Evolutionary conservation across 2,329 filamentous ascomycete species (phyloP).

Genomic region (Venturia effusa): DNA sequence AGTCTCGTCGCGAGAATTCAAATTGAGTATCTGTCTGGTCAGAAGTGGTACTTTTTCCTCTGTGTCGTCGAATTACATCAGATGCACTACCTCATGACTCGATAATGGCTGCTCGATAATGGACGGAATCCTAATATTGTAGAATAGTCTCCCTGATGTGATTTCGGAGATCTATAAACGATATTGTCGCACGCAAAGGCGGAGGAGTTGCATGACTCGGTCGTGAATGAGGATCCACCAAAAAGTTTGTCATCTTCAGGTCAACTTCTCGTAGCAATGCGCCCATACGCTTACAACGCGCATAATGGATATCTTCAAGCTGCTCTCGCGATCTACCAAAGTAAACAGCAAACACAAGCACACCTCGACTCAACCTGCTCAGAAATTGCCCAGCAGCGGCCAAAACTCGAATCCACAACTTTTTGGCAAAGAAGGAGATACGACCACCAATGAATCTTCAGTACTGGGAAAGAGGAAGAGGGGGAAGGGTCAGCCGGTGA

Average conservation of each 20-base stretch:
- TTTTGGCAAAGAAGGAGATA: conserved; percentile 36
- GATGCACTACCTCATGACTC: too few relatives aligned
- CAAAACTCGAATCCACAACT: conserved; percentile 57
- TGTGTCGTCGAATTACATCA: too few relatives aligned
- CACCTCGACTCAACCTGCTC: conserved; percentile 21
- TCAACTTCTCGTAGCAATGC: conserved; percentile 1
- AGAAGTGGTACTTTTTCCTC: too few relatives aligned
- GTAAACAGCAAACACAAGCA: conserved; percentile 30
- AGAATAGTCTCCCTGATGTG: too few relatives aligned
- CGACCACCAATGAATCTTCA: conserved; percentile 29
- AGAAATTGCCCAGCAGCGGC: conserved; percentile 53
- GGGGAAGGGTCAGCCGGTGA: conserved; percentile 30
- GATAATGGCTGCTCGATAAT: too few relatives aligned
- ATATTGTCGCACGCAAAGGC: too few relatives aligned
- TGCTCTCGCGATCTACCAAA: conserved; percentile 61
- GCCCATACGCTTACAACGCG: background rate
- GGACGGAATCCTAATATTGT: too few relatives aligned
- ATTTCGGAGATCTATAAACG: too few relatives aligned
- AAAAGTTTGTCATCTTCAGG: background rate
- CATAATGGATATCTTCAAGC: conserved; percentile 54
- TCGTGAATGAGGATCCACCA: background rate
- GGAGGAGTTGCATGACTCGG: background rate
- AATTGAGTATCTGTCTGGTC: too few relatives aligned
- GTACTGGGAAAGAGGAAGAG: conserved; percentile 17
- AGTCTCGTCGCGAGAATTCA: too few relatives aligned